Evolutionary conservation across 306 rosid genomes (phyloP).

Genomic region (Acmispon strigosus): DNA sequence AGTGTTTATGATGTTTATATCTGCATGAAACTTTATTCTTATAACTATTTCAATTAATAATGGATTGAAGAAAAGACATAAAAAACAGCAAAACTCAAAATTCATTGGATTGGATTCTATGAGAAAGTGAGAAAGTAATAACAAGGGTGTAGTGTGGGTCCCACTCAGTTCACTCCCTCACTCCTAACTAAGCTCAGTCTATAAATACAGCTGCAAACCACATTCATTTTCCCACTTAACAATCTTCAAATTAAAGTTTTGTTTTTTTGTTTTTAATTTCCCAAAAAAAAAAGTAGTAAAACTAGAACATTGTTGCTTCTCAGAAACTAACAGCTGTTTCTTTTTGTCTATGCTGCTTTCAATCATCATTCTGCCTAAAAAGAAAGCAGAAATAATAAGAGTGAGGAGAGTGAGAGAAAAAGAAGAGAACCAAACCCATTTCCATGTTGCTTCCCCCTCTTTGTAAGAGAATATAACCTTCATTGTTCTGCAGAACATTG

Average conservation of each 20-base stretch:
- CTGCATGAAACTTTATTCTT: too few species aligned
- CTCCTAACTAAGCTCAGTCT: background rate
- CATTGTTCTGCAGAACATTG: constrained; percentile 5
- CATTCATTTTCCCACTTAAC: constrained; percentile 17
- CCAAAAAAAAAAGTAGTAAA: background rate
- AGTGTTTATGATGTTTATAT: too few species aligned
- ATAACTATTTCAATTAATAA: background rate
- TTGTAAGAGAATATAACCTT: constrained; percentile 31
- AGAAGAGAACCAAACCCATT: constrained; percentile 21
- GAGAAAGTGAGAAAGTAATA: background rate
- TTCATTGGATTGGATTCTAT: constrained; percentile 9
- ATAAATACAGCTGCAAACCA: constrained; percentile 54
- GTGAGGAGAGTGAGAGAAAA: background rate
- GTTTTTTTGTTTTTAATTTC: background rate
- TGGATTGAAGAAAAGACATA: background rate
- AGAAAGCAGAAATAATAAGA: background rate
- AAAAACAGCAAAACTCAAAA: background rate
- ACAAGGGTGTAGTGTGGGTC: constrained; percentile 27
- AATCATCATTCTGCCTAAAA: background rate
- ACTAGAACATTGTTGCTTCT: background rate
- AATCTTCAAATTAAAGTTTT: background rate
- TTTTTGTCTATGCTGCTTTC: background rate
- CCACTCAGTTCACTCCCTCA: constrained; percentile 16
- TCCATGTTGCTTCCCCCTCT: constrained; percentile 29
- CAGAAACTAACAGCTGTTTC: constrained; percentile 6